phyloP scores from a whole-genome alignment of 2,329 filamentous ascomycete genomes.

The Aspergillus fumigatus region DNA sequence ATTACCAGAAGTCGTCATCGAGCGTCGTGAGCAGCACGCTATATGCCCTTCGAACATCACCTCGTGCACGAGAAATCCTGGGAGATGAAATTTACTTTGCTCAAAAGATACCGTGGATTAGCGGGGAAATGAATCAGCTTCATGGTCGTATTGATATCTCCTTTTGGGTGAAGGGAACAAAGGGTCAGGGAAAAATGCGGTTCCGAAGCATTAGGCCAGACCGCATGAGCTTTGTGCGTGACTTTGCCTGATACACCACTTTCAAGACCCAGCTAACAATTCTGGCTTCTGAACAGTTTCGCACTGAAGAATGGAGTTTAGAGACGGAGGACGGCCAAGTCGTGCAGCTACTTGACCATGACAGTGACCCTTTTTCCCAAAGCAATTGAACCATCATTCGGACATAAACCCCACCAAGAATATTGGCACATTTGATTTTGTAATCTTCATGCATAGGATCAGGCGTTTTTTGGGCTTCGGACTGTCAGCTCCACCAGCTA shows the following conservation, averaged over 20 bases:
- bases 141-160: conserved; percentile 83
- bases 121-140: conserved; percentile 86
- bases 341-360: conserved; percentile 70
- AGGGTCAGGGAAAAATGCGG: conserved; percentile 65
- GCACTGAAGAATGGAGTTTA: conserved; percentile 87
- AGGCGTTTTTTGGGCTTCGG: conserved; percentile 16
- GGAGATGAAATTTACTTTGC: conserved; percentile 85
- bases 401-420: not conserved
- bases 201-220: conserved; percentile 72
- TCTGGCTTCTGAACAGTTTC: conserved; percentile 54
- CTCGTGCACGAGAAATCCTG: conserved; percentile 67
- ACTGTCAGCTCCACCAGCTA: conserved; percentile 2
- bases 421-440: not conserved
- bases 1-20: conserved; percentile 94
- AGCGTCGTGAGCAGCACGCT: conserved; percentile 82
- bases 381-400: conserved; percentile 35
- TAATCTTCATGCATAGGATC: conserved; percentile 14
- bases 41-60: conserved; percentile 82
- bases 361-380: conserved; percentile 62
- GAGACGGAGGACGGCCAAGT: conserved; percentile 61
- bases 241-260: not conserved
- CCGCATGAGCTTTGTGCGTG: conserved; percentile 55
- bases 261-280: conserved; percentile 4
- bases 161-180: conserved; percentile 81
- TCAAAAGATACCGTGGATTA: conserved; percentile 75